Base-by-base conservation (phyloP, 352 stramenopile genomes). In the Peronospora tabacina region DNA sequence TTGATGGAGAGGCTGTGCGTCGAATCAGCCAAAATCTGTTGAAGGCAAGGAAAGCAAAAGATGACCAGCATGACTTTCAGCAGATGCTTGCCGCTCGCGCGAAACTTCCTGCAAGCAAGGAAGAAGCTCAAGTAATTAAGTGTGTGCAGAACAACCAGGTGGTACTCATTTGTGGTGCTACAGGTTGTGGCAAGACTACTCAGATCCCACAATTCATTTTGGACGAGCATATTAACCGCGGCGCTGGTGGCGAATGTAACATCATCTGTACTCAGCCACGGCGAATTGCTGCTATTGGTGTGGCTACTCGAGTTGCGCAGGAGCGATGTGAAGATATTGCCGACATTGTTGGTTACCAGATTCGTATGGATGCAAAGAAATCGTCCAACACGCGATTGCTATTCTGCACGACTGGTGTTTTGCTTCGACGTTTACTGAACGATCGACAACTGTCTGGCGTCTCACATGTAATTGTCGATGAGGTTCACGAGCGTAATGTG, bases 381-480 rank as follows among this genome's bases (percentile, higher is more conserved):
- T 85, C 59, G 65, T 74, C 61, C 0, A 80, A 95, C 32, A 98
- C 95, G 28, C 72, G 92, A 7, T 65, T 98, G 16, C 63, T 97
- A 9, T 98, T 98, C 52, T 98, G 91, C 55, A 99, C 95, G 19
- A 98, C 94, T 10, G 95, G 94, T 53, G 84, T 98, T 29, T 56
- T 98, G 44, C 70, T 98, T 36, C 86, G 93, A 26, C 76, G 90
- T n/a, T 61, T 98, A 11, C 84, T 97, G 9, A 82, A 77, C 5
- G 95, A 98, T 55, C 80, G 78, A 0, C 66, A 72, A 38, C 69
- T 98, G 0, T 68, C 88, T 7, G 83, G 75, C 24, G 80, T 99
- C 13, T 96, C 92, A 12, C 96, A 99, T 61, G 83, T 99, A 47
- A 88, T 99, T 41, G 87, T 99, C n/a, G 97, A 99, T 69, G 96